Base-by-base conservation (phyloP, 805 yeast genomes). In the Candida chilensis region DNA sequence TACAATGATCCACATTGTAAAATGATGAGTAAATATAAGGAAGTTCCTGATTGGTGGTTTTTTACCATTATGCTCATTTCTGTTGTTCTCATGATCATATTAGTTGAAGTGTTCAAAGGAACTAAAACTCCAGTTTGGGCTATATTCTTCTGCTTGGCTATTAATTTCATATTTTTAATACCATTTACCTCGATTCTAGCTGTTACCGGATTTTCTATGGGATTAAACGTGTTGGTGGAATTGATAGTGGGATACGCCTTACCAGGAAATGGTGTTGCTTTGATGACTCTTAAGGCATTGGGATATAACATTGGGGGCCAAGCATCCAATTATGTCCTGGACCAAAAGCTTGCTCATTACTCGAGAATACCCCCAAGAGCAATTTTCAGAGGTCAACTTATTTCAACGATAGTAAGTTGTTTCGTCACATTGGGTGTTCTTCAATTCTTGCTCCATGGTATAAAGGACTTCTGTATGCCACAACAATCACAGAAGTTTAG, bases 21-120 rank as follows among this genome's bases (percentile, higher is more conserved):
- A 28, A 71, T 74, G 67, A 74, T 75, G 78, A 37, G 65, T 9
- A 48, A 49, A 18, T 74, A 76, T 47, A 61, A 59, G 15, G 84
- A 76, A 40, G 80, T 74, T 17, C 84, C 80, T n/a, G 71, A 66
- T 33, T 65, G 67, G 65, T 69, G 67, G 67, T 62, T 61, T 34
- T 35, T 55, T 13, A 20, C 37, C n/a, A 64, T 64, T 17, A 44
- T 64, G 24, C 30, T 53, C 7, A 31, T 40, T 3, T 59, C 67
- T 28, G 52, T 61, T 1, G 6, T 38, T 4, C 55, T 52, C 37
- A 67, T 64, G 1, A 35, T 71, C n/a, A 38, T 60, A 0, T 57
- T 67, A 35, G 71, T 71, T 6, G 42, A 60, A 29, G 39, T 64
- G 10, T 70, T 60, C 31, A 73, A 72, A 1, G 48, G 44, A 26